Base-by-base conservation (phyloP, 129 eudicot species). In the Pittosporum tobira region DNA sequence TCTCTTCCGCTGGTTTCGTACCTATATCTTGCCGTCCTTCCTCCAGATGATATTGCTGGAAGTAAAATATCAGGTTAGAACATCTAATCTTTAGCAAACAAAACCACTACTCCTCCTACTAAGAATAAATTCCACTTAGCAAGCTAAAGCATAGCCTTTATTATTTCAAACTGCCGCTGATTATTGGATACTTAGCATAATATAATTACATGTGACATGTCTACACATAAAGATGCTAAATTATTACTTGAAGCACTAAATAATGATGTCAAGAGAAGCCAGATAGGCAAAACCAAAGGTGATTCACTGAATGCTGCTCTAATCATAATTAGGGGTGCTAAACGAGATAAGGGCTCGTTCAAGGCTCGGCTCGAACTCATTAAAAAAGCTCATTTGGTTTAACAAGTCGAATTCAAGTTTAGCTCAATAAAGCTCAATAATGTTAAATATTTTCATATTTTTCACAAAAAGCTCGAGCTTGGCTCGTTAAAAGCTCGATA, bases 11-110 rank as follows among this genome's bases (percentile, higher is more conserved):
- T 21, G 90, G 64, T 71, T 84, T 76, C 16, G 74, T 34, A 51
- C 22, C 71, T 26, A 42, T 73, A 21, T 31, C 65, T 51, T 69
- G 48, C 61, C 77, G 77, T 43, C 37, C 79, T 72, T 75, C 86
- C 51, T 72, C 78, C 61, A 90, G 76, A 16, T 78, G 77, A 70
- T 90, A 90, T 48, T 90, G 74, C 98, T 90, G 79, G 58, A 64
- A 20, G 64, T 19, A 54, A 55, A 57, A 7, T 34, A 75, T 30
- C 55, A 26, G 45, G 45, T 15, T 24, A 42, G n/a, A 28, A 23
- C 3, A 16, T n/a, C 4, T n/a, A 13, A 45, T 31, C 44, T 12
- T 16, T 15, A 26, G 26, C 23, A 16, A 26, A 43, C 36, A 7
- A 42, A 61, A 37, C 40, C 18, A 37, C 19, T 26, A 48, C 18